Evolutionary conservation across 2,329 filamentous ascomycete species (phyloP).

Genomic region (Fusarium sp.): DNA sequence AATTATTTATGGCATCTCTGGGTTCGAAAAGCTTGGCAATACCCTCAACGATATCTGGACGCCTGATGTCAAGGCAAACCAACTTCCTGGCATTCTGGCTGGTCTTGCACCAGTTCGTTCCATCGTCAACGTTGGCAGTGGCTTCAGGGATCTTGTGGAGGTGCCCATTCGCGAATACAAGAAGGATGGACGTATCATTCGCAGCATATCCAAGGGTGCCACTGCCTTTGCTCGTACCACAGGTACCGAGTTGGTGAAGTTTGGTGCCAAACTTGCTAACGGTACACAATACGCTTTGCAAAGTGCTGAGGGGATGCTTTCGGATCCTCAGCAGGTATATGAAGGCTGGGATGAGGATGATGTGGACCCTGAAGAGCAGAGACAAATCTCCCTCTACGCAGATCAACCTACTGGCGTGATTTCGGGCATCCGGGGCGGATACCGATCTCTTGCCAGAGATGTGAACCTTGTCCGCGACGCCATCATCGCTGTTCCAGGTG

Average conservation of each 20-base stretch:
- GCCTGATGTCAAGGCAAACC: conserved; percentile 89
- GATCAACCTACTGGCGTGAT: conserved; percentile 92
- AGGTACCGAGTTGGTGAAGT: conserved; percentile 90
- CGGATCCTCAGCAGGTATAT: conserved; percentile 54
- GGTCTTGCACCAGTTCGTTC: conserved; percentile 91
- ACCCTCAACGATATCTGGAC: conserved; percentile 97
- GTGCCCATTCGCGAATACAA: conserved; percentile 92
- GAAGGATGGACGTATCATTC: conserved; percentile 92
- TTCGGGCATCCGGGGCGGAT: conserved; percentile 86
- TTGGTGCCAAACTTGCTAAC: conserved; percentile 93
- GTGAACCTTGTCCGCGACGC: conserved; percentile 89
- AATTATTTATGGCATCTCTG: conserved; percentile 91
- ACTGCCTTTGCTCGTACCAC: conserved; percentile 92
- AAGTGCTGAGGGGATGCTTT: conserved; percentile 84
- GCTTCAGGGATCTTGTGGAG: conserved; percentile 86
- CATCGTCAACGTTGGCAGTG: conserved; percentile 89
- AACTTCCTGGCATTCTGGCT: conserved; percentile 88
- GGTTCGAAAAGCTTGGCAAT: conserved; percentile 90
- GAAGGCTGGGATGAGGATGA: conserved; percentile 70
- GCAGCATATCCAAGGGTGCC: conserved; percentile 92
- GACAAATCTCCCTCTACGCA: conserved; percentile 90
- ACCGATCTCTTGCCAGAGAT: conserved; percentile 85
- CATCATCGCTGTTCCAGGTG: conserved; percentile 92
- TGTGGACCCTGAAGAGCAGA: conserved; percentile 75
- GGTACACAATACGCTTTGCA: conserved; percentile 95